phyloP scores from a whole-genome alignment of 2,329 filamentous ascomycete genomes.

The Clonostachys byssicola region DNA sequence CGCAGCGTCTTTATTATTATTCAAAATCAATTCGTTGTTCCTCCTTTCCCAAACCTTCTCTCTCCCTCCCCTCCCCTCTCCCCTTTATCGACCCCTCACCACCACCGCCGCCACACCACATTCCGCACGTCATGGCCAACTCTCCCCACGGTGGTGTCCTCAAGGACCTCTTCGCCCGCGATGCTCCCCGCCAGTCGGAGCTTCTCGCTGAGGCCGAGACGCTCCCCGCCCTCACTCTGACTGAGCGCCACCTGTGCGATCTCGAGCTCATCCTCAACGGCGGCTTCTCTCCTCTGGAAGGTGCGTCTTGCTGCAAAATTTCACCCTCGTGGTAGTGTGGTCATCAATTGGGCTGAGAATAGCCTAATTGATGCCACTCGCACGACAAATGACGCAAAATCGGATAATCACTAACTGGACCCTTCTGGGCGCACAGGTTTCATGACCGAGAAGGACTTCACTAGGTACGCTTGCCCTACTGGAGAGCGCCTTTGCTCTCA shows the following conservation, averaged over 20 bases:
- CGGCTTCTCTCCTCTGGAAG: constrained; percentile 96
- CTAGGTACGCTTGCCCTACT: constrained; percentile 57
- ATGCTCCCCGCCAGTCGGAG: constrained; percentile 76
- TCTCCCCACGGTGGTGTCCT: constrained; percentile 86
- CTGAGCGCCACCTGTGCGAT: constrained; percentile 95
- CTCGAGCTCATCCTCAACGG: constrained; percentile 96
- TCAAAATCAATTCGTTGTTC: no score
- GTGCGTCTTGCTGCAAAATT: constrained; percentile 44
- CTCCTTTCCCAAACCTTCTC: background rate
- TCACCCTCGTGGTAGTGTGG: background rate
- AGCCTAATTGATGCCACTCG: no score
- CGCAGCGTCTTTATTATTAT: no score
- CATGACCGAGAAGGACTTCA: constrained; percentile 96
- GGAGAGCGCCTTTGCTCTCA: background rate
- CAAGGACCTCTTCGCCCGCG: constrained; percentile 95
- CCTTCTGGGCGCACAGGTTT: constrained; percentile 60
- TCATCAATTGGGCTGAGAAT: no score
- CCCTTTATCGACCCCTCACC: background rate
- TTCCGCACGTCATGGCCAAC: constrained; percentile 50
- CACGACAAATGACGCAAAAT: no score
- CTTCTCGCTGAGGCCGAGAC: constrained; percentile 80
- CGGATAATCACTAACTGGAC: no score
- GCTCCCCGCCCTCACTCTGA: constrained; percentile 79
- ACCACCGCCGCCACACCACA: no score
- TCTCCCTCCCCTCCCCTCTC: background rate